Evolutionary conservation across 495 filamentous ascomycete species (phyloP).

Genomic region (Trichodelitschia bisporula): DNA sequence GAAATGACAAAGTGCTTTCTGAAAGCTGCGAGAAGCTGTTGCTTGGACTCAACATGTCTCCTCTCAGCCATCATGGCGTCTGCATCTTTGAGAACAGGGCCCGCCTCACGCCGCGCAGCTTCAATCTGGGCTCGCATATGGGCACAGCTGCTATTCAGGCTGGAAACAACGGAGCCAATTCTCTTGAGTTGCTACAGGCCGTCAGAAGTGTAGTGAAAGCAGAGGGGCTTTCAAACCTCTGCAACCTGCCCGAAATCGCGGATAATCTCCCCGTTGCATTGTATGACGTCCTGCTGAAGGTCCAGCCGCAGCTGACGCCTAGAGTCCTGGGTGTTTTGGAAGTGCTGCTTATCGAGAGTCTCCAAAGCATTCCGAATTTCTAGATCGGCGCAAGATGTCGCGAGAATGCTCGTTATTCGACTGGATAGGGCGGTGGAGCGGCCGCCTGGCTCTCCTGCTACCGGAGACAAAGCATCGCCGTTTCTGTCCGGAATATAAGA

Average conservation of each 20-base stretch:
- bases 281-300: constrained; percentile 77
- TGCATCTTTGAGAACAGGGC: constrained; percentile 56
- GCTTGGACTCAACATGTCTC: constrained; percentile 60
- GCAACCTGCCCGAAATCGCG: constrained; percentile 76
- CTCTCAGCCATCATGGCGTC: constrained; percentile 49
- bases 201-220: not conserved
- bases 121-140: constrained; percentile 58
- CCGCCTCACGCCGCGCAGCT: constrained; percentile 48
- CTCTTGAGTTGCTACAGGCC: constrained; percentile 49
- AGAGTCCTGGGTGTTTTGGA: constrained; percentile 56
- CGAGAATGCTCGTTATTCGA: constrained; percentile 65
- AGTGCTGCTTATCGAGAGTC: constrained; percentile 43
- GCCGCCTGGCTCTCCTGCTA: not conserved
- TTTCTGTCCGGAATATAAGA: too few relatives aligned
- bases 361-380: constrained; percentile 73
- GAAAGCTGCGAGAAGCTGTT: constrained; percentile 61
- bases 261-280: constrained; percentile 81
- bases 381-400: constrained; percentile 74
- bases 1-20: constrained; percentile 63
- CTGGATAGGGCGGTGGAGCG: constrained; percentile 36
- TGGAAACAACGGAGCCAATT: constrained; percentile 55
- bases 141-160: constrained; percentile 55
- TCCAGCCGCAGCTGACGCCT: constrained; percentile 60
- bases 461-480: too few relatives aligned
- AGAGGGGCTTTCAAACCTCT: constrained; percentile 29